Base-by-base conservation (phyloP, 2,329 filamentous ascomycete genomes). In the Fusarium xylarioides region DNA sequence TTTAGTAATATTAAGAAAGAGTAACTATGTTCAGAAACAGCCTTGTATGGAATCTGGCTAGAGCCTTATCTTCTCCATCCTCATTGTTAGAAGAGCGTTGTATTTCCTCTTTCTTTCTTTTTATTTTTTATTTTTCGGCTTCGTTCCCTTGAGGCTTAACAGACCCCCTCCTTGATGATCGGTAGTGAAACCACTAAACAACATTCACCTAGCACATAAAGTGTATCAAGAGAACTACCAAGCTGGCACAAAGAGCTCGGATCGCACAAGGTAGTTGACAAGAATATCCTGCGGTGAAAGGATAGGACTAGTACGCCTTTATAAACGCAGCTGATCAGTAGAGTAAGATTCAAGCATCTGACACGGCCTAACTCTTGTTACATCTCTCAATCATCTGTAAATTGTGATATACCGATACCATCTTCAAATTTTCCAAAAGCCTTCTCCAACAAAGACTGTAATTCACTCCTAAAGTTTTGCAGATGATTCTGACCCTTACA, bases 61-160 rank as follows among this genome's bases (percentile, higher is more conserved):
- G n/a, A 14, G 6, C 6, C 40, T 11, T 16, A 23, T 23, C 40
- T 16, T 42, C 12, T 42, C 14, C 15, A 11, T 10, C 9, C 21
- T n/a, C 10, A 23, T 0, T 0, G 0, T 23, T 16, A 23, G 5
- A n/a, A 16, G n/a, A 9, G 40, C 2, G 21, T 8, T n/a, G 5
- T 40, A 12, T n/a, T 40, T n/a, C 19, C 19, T 14, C 15, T 40
- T 6, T 40, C 7, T 12, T 8, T 40, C 14, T 14, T 18, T 43
- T 26, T 43, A 5, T 8, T 40, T n/a, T 8, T 40, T 26, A 26
- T 21, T 10, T n/a, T 14, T 15, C 14, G 5, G 23, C 42, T 0
- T 5, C 9, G 4, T 14, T 44, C 0, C 42, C 23, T 5, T n/a
- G n/a, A n/a, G n/a, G n/a, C n/a, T n/a, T n/a, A n/a, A n/a, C n/a